Percentiles rank a stretch among this genome's conserved stretches.
Conservation (phyloP, 345 rosid genomes). For the Heritiera littoralis region DNA sequence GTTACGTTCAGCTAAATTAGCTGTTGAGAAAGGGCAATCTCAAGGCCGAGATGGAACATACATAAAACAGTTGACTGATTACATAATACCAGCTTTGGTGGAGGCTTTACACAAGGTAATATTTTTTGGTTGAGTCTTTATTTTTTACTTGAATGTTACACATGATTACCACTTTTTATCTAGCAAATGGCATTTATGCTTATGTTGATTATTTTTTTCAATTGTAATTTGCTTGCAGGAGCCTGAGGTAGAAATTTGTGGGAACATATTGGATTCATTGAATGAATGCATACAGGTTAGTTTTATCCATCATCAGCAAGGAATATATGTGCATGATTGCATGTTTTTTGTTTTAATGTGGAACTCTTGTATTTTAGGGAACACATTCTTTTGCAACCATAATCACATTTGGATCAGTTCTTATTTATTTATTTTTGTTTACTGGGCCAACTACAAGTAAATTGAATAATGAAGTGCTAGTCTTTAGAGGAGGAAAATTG, state of each 20-base stretch:
- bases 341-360: neutral
- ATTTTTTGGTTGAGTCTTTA: conserved; percentile 13
- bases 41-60: conserved; percentile 64
- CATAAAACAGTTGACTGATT: conserved; percentile 63
- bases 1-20: conserved; percentile 61
- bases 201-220: conserved; percentile 19
- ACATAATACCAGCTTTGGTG: conserved; percentile 60
- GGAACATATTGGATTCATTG: conserved; percentile 64
- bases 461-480: neutral
- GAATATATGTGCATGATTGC: neutral
- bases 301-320: conserved; percentile 6
- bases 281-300: conserved; percentile 74
- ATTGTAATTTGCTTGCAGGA: conserved; percentile 46
- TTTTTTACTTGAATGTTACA: neutral
- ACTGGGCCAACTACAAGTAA: neutral
- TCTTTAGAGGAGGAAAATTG: neutral
- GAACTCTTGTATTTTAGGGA: conserved; percentile 4
- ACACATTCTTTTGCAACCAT: neutral
- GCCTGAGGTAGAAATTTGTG: conserved; percentile 71
- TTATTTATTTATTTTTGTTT: neutral
- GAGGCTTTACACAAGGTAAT: conserved; percentile 73
- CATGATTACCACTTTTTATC: neutral
- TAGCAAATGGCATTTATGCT: neutral
- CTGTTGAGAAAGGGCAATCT: conserved; percentile 62
- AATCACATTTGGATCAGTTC: neutral